Evolutionary conservation across 2,329 filamentous ascomycete genomes (phyloP).

Genomic region (Fusarium sulawesiense): DNA sequence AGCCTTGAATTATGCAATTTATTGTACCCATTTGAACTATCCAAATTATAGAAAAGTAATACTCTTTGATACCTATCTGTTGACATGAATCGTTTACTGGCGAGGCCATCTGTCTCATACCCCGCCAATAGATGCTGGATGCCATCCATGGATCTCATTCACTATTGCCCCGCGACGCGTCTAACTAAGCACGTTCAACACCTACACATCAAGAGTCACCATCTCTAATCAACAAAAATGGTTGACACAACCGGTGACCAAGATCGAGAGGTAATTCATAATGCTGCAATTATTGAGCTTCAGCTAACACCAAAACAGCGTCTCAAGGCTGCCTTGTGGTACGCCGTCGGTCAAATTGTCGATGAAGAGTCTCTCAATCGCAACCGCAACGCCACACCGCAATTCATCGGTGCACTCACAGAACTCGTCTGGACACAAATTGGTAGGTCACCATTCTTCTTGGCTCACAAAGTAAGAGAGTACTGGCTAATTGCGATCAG

Average conservation of each 20-base stretch:
- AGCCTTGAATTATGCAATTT: background rate
- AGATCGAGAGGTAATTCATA: slow-evolving; percentile 50
- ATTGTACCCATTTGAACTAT: background rate
- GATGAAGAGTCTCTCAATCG: slow-evolving; percentile 76
- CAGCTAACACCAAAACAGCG: slow-evolving; percentile 62
- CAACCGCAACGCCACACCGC: slow-evolving; percentile 86
- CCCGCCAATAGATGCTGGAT: slow-evolving; percentile 13
- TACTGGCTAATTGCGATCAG: slow-evolving; percentile 48
- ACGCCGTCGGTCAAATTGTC: slow-evolving; percentile 85
- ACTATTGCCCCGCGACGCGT: slow-evolving; percentile 38
- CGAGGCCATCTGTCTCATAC: background rate
- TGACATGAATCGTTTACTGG: background rate
- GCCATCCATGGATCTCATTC: background rate
- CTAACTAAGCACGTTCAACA: slow-evolving; percentile 14
- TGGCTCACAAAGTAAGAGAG: background rate
- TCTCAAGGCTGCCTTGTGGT: slow-evolving; percentile 87
- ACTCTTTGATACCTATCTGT: background rate
- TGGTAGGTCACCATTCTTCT: slow-evolving; percentile 59
- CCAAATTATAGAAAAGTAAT: background rate
- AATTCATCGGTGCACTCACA: slow-evolving; percentile 87
- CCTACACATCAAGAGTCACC: slow-evolving; percentile 2
- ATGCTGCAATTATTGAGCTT: background rate
- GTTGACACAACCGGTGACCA: slow-evolving; percentile 49
- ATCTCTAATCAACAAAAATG: slow-evolving; percentile 43
- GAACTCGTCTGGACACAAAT: slow-evolving; percentile 91